A percentile compares a stretch with the other conserved stretches of the same genome.
phyloP scores from a whole-genome alignment of 2,329 filamentous ascomycete genomes.

The Aureobasidium mangrovei region DNA sequence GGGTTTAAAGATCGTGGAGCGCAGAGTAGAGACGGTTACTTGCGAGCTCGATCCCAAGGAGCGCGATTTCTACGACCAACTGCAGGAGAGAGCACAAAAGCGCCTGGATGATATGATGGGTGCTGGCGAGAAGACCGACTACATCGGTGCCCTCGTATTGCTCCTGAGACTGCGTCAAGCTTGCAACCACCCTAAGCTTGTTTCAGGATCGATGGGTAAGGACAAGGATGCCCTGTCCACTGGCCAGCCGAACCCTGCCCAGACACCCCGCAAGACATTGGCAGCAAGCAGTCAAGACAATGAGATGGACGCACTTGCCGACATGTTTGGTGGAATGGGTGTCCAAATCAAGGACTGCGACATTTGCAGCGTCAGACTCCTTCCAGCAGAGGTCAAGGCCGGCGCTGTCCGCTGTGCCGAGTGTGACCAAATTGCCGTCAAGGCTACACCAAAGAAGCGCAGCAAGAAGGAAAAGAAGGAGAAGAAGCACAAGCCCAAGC shows the following conservation, averaged over 20 bases:
- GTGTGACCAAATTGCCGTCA: slow-evolving; percentile 48
- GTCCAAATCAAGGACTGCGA: slow-evolving; percentile 72
- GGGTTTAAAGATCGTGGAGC: slow-evolving; percentile 83
- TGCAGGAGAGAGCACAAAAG: slow-evolving; percentile 77
- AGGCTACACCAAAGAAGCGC: slow-evolving; percentile 19
- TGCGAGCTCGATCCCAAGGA: slow-evolving; percentile 73
- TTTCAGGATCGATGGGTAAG: slow-evolving; percentile 74
- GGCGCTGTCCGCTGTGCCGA: slow-evolving; percentile 58
- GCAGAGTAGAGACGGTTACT: slow-evolving; percentile 74
- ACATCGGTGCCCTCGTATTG: slow-evolving; percentile 86
- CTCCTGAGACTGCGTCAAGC: slow-evolving; percentile 85
- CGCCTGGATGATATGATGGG: slow-evolving; percentile 81
- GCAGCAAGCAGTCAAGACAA: slow-evolving; percentile 43
- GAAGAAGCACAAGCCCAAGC: slow-evolving; percentile 20
- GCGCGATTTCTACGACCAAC: slow-evolving; percentile 71
- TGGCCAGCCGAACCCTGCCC: slow-evolving; percentile 33
- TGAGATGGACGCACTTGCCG: slow-evolving; percentile 74
- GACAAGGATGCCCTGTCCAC: slow-evolving; percentile 78
- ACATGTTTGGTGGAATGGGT: slow-evolving; percentile 76
- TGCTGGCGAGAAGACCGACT: slow-evolving; percentile 66
- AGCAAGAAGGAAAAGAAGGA: slow-evolving; percentile 22
- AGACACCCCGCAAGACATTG: slow-evolving; percentile 33
- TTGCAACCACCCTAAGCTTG: slow-evolving; percentile 86
- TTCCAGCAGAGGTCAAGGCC: slow-evolving; percentile 43
- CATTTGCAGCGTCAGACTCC: slow-evolving; percentile 66